Conservation (phyloP, 176 grass and related monocot species). For the Oryza meyeriana region DNA sequence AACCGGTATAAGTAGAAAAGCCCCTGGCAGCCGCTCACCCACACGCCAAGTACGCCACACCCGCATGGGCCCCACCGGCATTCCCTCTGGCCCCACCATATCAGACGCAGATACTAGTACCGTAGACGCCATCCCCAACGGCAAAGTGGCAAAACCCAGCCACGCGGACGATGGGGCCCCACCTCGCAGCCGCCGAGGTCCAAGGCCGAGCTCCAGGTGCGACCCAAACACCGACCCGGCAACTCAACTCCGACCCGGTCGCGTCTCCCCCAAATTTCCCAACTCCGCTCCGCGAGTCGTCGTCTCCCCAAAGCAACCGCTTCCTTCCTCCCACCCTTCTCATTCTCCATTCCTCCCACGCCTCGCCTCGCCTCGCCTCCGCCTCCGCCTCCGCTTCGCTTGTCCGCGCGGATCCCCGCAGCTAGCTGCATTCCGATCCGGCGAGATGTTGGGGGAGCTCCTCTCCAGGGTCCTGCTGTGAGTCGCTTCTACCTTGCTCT, state of each 20-base stretch:
- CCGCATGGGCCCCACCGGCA: background rate
- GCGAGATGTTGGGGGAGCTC: constrained; percentile 57
- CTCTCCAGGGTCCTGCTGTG: constrained; percentile 56
- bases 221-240: background rate
- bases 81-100: background rate
- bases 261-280: background rate
- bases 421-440: background rate
- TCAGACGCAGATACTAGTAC: background rate
- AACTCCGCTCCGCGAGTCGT: background rate
- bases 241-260: background rate
- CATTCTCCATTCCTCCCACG: background rate
- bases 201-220: background rate
- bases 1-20: no score
- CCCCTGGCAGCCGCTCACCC: background rate
- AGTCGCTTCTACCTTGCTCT: background rate
- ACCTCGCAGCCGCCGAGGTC: background rate
- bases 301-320: constrained; percentile 37
- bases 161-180: no score
- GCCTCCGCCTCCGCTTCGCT: background rate
- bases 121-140: background rate
- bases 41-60: background rate
- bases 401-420: background rate
- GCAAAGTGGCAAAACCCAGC: background rate
- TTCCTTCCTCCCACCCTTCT: background rate
- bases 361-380: no score